phyloP scores from a whole-genome alignment of 169 alveolate genomes.

The Eimeria maxima region DNA sequence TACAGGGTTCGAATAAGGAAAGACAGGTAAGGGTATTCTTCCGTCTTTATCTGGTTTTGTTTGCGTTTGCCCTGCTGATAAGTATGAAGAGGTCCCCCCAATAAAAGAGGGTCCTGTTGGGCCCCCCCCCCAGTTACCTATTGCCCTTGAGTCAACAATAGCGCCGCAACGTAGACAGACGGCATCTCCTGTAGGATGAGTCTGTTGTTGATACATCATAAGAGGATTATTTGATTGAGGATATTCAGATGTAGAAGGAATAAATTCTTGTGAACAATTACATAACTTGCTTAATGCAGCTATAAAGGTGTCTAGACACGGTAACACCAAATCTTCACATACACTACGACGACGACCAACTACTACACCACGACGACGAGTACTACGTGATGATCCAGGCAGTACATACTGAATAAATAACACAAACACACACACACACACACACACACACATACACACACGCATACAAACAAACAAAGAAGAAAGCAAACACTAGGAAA shows the following conservation, averaged over 20 bases:
- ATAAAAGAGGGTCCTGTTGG: background rate
- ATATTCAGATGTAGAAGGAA: background rate
- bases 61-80: background rate
- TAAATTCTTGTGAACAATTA: background rate
- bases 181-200: background rate
- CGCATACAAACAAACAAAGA: background rate
- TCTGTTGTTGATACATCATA: background rate
- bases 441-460: background rate
- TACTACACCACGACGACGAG: background rate
- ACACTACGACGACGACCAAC: conserved; percentile 7
- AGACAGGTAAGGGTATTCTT: background rate
- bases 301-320: conserved; percentile 27
- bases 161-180: conserved; percentile 64
- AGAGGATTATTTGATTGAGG: background rate
- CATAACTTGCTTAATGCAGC: conserved; percentile 25
- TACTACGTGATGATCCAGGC: background rate
- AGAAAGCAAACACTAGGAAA: background rate
- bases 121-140: no score
- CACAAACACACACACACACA: background rate
- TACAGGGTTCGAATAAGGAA: background rate
- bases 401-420: background rate
- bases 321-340: conserved; percentile 9
- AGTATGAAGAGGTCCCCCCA: background rate
- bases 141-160: background rate
- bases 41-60: background rate